Base-by-base conservation (phyloP, 108 stramenopile genomes). In the Skeletonema grethae region DNA sequence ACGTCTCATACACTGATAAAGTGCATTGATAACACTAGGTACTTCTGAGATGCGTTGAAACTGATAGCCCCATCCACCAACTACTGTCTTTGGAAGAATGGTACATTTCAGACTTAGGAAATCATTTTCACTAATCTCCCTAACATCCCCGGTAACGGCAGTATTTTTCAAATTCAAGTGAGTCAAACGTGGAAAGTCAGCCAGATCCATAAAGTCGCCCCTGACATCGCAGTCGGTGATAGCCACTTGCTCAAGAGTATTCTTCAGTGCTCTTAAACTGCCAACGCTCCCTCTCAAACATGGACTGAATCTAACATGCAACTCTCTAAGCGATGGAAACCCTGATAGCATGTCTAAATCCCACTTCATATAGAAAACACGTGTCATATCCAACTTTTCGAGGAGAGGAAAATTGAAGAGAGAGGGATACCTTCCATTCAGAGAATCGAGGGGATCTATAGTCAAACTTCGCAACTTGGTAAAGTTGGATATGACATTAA, bases 101-200 rank as follows among this genome's bases (percentile, higher is more conserved):
- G 18, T 10, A 11, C 11, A 13, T 13, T 57, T n/a, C 57, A 57
- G 25, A 10, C 2, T 1, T 57, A 13, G 16, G 3, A 57, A 57
- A 57, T 57, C 25, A 2, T 25, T 13, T 29, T 25, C 57, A 11
- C 13, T 10, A 11, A 57, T 57, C 15, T 28, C 28, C 13, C 25
- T 8, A 25, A 57, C 9, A 57, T 63, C 63, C 12, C 38, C 63
- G 9, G 39, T 28, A 15, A 63, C 63, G 9, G 43, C n/a, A 22
- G 45, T 48, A 11, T 11, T 12, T 12, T 12, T 2, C 38, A 63
- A 50, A 50, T 63, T 4, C 63, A 63, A 63, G 2, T 1, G 3
- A 10, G 8, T 63, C 22, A 63, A 45, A 2, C 10, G 45, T 10
- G 63, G 63, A 63, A 63, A 63, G 63, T 63, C 63, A 11, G 63